Base-by-base conservation (phyloP, 768 basidiomycete genomes). In the Tricholomella constricta region DNA sequence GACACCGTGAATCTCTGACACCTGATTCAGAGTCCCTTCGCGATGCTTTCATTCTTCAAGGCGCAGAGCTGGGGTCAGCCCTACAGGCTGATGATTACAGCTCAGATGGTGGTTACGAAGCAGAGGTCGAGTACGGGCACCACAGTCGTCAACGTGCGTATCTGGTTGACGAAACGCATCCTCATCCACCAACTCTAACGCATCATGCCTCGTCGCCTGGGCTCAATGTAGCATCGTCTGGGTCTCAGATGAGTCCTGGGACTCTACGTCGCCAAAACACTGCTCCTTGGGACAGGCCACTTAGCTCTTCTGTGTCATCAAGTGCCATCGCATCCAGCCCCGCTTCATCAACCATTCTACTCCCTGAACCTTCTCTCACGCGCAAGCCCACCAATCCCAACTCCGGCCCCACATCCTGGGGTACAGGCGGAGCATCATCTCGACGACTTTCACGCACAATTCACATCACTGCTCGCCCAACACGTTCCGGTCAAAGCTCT, bases 391-490 rank as follows among this genome's bases (percentile, higher is more conserved):
- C 78, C 45, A 79, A 68, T 55, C 68, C 72, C 19, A 58, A 75
- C 29, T 68, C 80, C 46, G 72, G 74, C 9, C 73, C 80, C 37
- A 72, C 80, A 17, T 73, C 80, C 14, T 88, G 86, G 83, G 72
- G 76, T 15, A 68, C 76, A 34, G 82, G 81, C 57, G 72, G 76
- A 45, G 68, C 81, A 52, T 67, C 86, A 52, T 89, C 88, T 48
- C 89, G 90, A 59, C 83, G 91, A n/a, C 78, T 94, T 54, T 94
- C 91, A 22, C 86, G 91, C 57, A 84, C 87, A 2, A 88, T 92
- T 52, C 90, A 92, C 63, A 89, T 91, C 48, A 82, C 85, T 47
- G 70, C 78, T 35, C 82, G 82, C 23, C 78, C 85, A 17, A 74
- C 83, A 44, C 84, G 75, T 48, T 93, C 92, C 49, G 85, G 83